Evolutionary conservation across 1,139 yeast species (phyloP).

Genomic region (Lodderomyces pseudojiufengensis): DNA sequence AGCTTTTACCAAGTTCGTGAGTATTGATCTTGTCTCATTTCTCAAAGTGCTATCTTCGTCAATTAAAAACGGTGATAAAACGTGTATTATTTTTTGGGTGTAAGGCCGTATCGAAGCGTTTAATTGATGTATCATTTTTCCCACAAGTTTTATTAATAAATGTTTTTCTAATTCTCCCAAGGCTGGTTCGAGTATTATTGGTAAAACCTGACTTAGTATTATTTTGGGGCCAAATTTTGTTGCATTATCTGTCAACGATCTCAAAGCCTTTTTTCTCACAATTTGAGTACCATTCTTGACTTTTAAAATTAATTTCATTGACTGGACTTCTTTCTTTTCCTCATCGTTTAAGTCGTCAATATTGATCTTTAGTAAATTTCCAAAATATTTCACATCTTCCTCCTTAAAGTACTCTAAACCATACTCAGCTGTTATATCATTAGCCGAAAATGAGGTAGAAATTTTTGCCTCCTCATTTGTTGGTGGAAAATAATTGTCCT

Average conservation of each 20-base stretch:
- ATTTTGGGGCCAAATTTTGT: conserved; percentile 64
- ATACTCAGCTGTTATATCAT: conserved; percentile 59
- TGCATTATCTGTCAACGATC: conserved; percentile 65
- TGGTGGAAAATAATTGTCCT: conserved; percentile 25
- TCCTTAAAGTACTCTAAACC: conserved; percentile 63
- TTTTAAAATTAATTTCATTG: conserved; percentile 61
- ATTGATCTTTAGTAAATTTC: conserved; percentile 47
- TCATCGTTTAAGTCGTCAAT: conserved; percentile 35
- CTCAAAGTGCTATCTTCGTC: conserved; percentile 77
- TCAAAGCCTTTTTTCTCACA: conserved; percentile 65
- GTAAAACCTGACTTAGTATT: conserved; percentile 66
- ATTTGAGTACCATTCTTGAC: conserved; percentile 76
- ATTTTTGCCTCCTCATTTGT: conserved; percentile 11
- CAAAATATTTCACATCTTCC: conserved; percentile 71
- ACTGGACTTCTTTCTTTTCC: conserved; percentile 57
- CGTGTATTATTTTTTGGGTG: conserved; percentile 68
- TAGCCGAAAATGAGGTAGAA: conserved; percentile 8
- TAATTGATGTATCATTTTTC: conserved; percentile 61
- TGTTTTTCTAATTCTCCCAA: conserved; percentile 85
- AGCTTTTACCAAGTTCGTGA: conserved; percentile 70
- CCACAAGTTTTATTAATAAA: conserved; percentile 70
- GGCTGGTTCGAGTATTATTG: conserved; percentile 67
- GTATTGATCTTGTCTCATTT: conserved; percentile 75
- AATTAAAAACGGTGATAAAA: conserved; percentile 72
- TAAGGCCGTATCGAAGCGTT: conserved; percentile 69